phyloP scores from a whole-genome alignment of 768 basidiomycete genomes.

The Coprinopsis strossmayeri region DNA sequence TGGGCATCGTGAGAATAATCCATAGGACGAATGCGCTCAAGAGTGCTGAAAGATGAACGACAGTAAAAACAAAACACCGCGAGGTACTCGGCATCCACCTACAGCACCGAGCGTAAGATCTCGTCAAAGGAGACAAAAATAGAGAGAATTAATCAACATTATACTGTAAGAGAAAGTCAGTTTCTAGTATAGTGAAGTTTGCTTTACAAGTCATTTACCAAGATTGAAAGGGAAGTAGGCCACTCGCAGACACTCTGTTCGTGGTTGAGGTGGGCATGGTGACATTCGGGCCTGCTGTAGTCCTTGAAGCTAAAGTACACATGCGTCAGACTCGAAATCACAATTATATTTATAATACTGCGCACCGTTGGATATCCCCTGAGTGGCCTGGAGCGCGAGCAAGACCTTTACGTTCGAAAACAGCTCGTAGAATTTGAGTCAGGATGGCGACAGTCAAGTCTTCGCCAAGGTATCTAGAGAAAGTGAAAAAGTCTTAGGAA shows the following conservation, averaged over 20 bases:
- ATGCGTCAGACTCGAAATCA: too few relatives aligned
- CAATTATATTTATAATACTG: constrained; percentile 8
- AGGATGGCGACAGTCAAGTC: constrained; percentile 55
- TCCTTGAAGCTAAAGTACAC: constrained; percentile 55
- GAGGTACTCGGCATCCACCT: too few relatives aligned
- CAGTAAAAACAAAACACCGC: too few relatives aligned
- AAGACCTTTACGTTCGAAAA: constrained; percentile 53
- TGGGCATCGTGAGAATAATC: too few relatives aligned
- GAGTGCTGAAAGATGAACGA: too few relatives aligned
- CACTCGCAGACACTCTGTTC: constrained; percentile 50
- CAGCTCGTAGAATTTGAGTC: constrained; percentile 54
- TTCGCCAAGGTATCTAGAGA: constrained; percentile 36
- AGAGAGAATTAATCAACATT: not conserved
- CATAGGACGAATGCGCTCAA: too few relatives aligned
- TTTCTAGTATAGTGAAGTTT: not conserved
- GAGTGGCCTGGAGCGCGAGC: constrained; percentile 64
- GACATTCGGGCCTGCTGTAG: constrained; percentile 37
- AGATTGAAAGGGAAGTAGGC: constrained; percentile 59
- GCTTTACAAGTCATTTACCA: not conserved
- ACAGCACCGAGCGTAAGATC: too few relatives aligned
- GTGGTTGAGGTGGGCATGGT: constrained; percentile 49
- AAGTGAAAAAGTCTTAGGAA: constrained; percentile 33
- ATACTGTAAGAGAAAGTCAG: not conserved
- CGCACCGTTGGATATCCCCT: constrained; percentile 54
- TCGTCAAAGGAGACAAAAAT: too few relatives aligned